Base-by-base conservation (phyloP, 495 filamentous ascomycete genomes). In the Aspergillus bridgeri region DNA sequence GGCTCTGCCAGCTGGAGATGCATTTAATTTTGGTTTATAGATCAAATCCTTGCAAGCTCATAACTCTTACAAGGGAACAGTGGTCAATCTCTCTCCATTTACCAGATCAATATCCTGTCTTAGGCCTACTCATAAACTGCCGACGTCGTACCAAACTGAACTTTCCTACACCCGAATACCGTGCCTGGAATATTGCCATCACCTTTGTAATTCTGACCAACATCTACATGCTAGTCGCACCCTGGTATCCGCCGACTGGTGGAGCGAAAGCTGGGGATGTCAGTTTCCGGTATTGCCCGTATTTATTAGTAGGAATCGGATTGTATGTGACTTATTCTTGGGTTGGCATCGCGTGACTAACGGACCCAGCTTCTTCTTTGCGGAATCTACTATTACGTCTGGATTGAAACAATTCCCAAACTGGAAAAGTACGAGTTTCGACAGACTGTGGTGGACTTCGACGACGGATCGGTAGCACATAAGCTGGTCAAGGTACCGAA, bases 211-310 rank as follows among this genome's bases (percentile, higher is more conserved):
- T 86, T 27, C 48, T 83, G 0, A 68, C 82, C 0, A 78, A 83
- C 27, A 23, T 82, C 0, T 88, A 84, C 59, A 70, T 85, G 51
- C 65, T 89, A 20, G 72, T 83, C 9, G 83, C 83, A 66, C 86
- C 86, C 4, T 88, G 85, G 86, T 87, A 84, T 56, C 85, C 86
- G 22, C 86, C 86, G 0, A 73, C 72, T 1, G 74, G 68, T 2
- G 86, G 86, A 0, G 74, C 76, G 0, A 74, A 73, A 42, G 82
- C 78, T 1, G 84, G 85, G 0, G 78, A 83, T 54, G 83, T 88
- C 2, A 85, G 79, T 48, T 88, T 89, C 61, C 87, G 84, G 83
- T 88, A 88, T 58, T 84, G 74, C 5, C 86, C 84, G 7, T 87
- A 87, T 56, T 70, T 75, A 18, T 82, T 81, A 3, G 74, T 76